Base-by-base conservation (phyloP, 176 grass and related monocot species). In the Triticum aestivum region DNA sequence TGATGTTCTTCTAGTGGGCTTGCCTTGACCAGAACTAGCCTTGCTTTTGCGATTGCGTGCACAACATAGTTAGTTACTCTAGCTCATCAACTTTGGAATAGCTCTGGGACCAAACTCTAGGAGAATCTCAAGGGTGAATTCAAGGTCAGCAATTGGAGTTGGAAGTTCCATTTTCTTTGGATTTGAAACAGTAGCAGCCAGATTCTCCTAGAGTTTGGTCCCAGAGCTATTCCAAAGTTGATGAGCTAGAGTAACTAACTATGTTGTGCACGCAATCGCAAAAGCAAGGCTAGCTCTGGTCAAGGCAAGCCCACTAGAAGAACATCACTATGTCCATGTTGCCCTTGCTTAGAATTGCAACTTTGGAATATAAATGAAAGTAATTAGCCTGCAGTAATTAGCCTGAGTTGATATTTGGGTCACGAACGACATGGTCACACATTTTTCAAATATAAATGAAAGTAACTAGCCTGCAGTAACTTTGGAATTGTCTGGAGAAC, bases 61-160 rank as follows among this genome's bases (percentile, higher is more conserved):
- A 80, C 38, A 13, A 67, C 62, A 56, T 41, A 15, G 6, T 7
- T 72, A 41, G 15, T 54, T 18, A 7, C 51, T 41, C 51, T 41
- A 73, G 11, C 1, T 63, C 37, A 64, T 51, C 66, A 73, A 20
- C 77, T 23, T 54, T 18, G 51, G 81, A 18, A 23, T 10, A 72
- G 20, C 49, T 20, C 4, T 61, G 52, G 35, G 9, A n/a, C 24
- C 34, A 45, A 84, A 32, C 58, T 64, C 37, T 74, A 61, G 11
- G 20, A 78, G 17, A 64, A 47, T 61, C 18, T 51, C 37, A 21
- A 74, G 32, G 32, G 17, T 74, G 67, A 79, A 85, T 85, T 54
- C 51, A 80, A 56, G 68, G 59, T 45, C 75, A 8, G 32, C 67
- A 7, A 11, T 32, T 84, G 23, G 75, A 80, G 84, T 32, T 14